phyloP scores from a whole-genome alignment of 768 basidiomycete genomes.

The Mycena vulgaris region DNA sequence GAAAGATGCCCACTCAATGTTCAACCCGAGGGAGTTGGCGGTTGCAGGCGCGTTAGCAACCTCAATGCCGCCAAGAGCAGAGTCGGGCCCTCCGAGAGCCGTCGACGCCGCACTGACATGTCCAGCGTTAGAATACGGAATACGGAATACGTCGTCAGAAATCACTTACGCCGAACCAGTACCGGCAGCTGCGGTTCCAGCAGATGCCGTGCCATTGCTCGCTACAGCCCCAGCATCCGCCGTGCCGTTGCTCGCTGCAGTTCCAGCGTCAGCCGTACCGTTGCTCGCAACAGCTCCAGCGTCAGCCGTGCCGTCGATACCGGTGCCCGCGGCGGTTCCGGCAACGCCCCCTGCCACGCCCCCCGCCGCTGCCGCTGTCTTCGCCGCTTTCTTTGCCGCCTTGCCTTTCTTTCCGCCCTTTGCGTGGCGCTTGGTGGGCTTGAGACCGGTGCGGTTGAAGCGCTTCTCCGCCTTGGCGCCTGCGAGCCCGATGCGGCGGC shows the following conservation, averaged over 20 bases:
- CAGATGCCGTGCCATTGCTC: constrained; percentile 14
- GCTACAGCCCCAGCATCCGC: constrained; percentile 27
- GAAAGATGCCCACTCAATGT: constrained; percentile 76
- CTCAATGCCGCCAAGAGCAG: constrained; percentile 53
- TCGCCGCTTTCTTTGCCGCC: too few relatives aligned
- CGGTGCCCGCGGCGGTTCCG: constrained; percentile 18
- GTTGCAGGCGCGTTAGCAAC: constrained; percentile 54
- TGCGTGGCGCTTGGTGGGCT: constrained; percentile 26
- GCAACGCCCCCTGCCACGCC: neutral
- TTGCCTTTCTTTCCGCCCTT: constrained; percentile 28
- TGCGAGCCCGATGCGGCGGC: constrained; percentile 21
- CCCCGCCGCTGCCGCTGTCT: too few relatives aligned
- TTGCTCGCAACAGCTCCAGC: neutral
- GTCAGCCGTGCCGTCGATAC: constrained; percentile 23
- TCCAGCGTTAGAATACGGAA: neutral
- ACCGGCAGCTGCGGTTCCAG: constrained; percentile 21
- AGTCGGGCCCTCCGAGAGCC: constrained; percentile 37
- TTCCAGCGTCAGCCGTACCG: constrained; percentile 17
- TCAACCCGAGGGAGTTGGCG: constrained; percentile 73
- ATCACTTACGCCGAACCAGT: constrained; percentile 9
- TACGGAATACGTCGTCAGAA: neutral
- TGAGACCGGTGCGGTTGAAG: constrained; percentile 51
- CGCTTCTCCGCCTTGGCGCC: constrained; percentile 45
- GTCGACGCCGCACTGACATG: neutral
- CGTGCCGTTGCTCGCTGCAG: neutral